These are phyloP conservation scores for Anethum foeniculum DNA, from an alignment of 140 eudicot species.

Conservation along the genomic window DNA sequence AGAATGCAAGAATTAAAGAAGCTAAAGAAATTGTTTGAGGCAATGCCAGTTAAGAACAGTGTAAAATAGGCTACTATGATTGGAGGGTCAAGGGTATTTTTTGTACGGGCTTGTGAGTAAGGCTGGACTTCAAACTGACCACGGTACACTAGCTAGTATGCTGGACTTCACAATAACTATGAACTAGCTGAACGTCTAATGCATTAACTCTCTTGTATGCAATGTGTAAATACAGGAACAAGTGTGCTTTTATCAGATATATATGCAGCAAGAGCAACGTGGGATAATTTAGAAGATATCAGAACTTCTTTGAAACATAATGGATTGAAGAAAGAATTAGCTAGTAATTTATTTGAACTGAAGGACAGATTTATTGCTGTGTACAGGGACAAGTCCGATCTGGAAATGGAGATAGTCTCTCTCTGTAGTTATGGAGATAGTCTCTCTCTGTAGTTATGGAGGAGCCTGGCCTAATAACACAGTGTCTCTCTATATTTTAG, in stretches of 20 bases:
- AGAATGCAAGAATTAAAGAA: constrained; percentile 29
- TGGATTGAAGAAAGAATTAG: constrained; percentile 43
- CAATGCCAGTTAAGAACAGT: constrained; percentile 34
- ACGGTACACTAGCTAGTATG: constrained; percentile 35
- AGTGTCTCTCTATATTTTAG: too few relatives aligned
- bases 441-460: constrained; percentile 33
- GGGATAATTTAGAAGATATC: constrained; percentile 40
- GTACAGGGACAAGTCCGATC: constrained; percentile 17
- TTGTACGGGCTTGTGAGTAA: constrained; percentile 21
- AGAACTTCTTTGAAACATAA: constrained; percentile 29
- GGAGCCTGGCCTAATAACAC: constrained; percentile 16
- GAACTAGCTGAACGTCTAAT: constrained; percentile 37
- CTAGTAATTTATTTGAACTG: constrained; percentile 52
- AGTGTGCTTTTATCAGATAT: constrained; percentile 45
- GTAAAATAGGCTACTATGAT: too few relatives aligned
- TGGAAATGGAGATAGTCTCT: constrained; percentile 27
- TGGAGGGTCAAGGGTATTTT: constrained; percentile 54
- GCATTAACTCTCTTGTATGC: constrained; percentile 20
- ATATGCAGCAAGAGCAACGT: constrained; percentile 50
- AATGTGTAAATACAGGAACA: constrained; percentile 30
- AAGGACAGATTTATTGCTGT: constrained; percentile 33
- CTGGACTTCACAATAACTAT: constrained; percentile 35
- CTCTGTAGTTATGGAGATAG: constrained; percentile 31
- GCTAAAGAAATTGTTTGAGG: constrained; percentile 40
- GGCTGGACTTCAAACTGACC: constrained; percentile 46